phyloP scores from a whole-genome alignment of 371 early-diverging fungal genomes.

The Lichtheimia hyalospora region DNA sequence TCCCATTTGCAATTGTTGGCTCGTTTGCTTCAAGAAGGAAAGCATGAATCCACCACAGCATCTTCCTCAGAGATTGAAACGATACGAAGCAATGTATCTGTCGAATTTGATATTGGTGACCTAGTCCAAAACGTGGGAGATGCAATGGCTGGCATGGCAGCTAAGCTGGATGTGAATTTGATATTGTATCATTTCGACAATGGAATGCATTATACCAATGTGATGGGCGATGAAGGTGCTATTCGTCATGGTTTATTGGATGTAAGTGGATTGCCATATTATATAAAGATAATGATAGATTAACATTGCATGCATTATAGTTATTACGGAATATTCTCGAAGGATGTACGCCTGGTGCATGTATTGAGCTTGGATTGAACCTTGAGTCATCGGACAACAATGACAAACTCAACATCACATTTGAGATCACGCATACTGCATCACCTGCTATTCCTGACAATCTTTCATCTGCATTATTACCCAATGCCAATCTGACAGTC shows the following conservation, averaged over 20 bases:
- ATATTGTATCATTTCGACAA: conserved; percentile 62
- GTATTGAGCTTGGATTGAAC: conserved; percentile 59
- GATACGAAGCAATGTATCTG: conserved; percentile 11
- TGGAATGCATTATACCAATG: conserved; percentile 53
- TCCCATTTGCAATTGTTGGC: conserved; percentile 30
- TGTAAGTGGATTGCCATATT: conserved; percentile 34
- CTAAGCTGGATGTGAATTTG: conserved; percentile 58
- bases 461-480: conserved; percentile 26
- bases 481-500: conserved; percentile 53
- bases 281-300: background rate
- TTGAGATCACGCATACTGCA: conserved; percentile 52
- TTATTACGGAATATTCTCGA: conserved; percentile 57
- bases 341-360: conserved; percentile 56
- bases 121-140: conserved; percentile 65
- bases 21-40: conserved; percentile 13
- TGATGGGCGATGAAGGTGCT: conserved; percentile 59
- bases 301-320: conserved; percentile 23
- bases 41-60: background rate
- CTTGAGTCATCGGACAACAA: conserved; percentile 15
- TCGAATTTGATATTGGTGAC: conserved; percentile 62
- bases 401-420: conserved; percentile 36
- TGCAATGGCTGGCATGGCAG: conserved; percentile 60
- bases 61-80: background rate
- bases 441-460: conserved; percentile 35
- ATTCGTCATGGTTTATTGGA: conserved; percentile 58